A percentile compares a stretch with the other conserved stretches of the same genome.
These are phyloP conservation scores for Ustilago esculenta DNA, from an alignment of 1,284 basidiomycete genomes.

Conservation along the genomic window DNA sequence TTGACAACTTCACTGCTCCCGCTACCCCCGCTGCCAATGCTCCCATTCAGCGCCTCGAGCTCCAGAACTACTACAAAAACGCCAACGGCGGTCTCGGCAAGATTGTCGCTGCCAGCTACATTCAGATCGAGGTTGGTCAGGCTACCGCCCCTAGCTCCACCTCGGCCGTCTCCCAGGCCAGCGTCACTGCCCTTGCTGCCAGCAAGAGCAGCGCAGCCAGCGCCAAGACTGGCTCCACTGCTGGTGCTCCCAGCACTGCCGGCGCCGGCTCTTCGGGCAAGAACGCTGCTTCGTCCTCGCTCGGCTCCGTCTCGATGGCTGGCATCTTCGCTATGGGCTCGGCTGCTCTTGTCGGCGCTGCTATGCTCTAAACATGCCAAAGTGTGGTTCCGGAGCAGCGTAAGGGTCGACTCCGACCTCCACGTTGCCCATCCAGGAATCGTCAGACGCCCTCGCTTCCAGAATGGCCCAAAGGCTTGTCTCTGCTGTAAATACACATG, in stretches of 20 bases:
- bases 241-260: slow-evolving; percentile 8
- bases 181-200: slow-evolving; percentile 37
- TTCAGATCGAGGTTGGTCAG: slow-evolving; percentile 48
- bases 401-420: too few species aligned
- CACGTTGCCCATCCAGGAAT: too few species aligned
- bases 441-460: too few species aligned
- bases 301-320: slow-evolving; percentile 21
- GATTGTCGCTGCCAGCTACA: slow-evolving; percentile 57
- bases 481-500: neutral
- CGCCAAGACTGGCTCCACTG: slow-evolving; percentile 14
- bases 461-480: too few species aligned
- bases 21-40: slow-evolving; percentile 28
- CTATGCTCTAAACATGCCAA: slow-evolving; percentile 39
- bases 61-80: slow-evolving; percentile 38
- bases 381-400: too few species aligned
- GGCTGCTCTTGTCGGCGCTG: slow-evolving; percentile 33
- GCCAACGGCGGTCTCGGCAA: slow-evolving; percentile 50
- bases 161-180: slow-evolving; percentile 26
- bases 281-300: slow-evolving; percentile 10
- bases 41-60: slow-evolving; percentile 24
- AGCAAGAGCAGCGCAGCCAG: slow-evolving; percentile 31
- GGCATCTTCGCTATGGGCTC: slow-evolving; percentile 36
- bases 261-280: slow-evolving; percentile 4
- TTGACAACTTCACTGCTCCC: slow-evolving; percentile 49
- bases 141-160: slow-evolving; percentile 41